Evolutionary conservation across 306 rosid species (phyloP).

Genomic region (Gastrolobium bilobum): DNA sequence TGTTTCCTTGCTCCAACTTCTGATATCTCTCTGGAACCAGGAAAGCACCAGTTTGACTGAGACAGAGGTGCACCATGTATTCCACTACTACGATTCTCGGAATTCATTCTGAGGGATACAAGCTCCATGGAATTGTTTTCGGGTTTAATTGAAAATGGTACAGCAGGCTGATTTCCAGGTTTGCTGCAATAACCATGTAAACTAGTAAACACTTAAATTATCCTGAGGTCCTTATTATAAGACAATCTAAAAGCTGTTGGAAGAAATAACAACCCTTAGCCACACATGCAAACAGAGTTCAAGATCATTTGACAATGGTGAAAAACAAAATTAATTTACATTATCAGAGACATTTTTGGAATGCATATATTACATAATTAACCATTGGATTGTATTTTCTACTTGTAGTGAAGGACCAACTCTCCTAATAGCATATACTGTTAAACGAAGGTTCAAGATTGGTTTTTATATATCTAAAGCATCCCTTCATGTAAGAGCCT

Average conservation of each 20-base stretch:
- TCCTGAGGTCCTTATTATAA: conserved; percentile 9
- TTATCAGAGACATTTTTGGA: neutral
- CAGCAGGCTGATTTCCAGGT: conserved; percentile 62
- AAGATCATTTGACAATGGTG: conserved; percentile 19
- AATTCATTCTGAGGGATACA: conserved; percentile 75
- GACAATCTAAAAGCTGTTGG: conserved; percentile 32
- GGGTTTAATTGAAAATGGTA: conserved; percentile 62
- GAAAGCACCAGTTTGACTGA: conserved; percentile 75
- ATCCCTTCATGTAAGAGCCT: neutral
- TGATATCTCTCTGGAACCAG: conserved; percentile 69
- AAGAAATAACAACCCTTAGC: conserved; percentile 35
- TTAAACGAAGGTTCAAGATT: neutral
- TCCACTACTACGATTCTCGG: conserved; percentile 66
- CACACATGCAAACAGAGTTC: conserved; percentile 16
- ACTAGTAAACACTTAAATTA: conserved; percentile 36
- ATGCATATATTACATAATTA: conserved; percentile 29
- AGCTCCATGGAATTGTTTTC: conserved; percentile 76
- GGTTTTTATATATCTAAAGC: neutral
- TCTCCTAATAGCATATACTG: neutral
- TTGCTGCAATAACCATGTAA: conserved; percentile 57
- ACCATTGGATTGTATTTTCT: neutral
- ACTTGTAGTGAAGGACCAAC: neutral
- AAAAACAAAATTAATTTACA: conserved; percentile 32
- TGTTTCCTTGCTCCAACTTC: conserved; percentile 71
- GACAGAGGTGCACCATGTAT: conserved; percentile 64